Evolutionary conservation across 2,329 filamentous ascomycete species (phyloP).

Genomic region (Alternaria ventricosa): DNA sequence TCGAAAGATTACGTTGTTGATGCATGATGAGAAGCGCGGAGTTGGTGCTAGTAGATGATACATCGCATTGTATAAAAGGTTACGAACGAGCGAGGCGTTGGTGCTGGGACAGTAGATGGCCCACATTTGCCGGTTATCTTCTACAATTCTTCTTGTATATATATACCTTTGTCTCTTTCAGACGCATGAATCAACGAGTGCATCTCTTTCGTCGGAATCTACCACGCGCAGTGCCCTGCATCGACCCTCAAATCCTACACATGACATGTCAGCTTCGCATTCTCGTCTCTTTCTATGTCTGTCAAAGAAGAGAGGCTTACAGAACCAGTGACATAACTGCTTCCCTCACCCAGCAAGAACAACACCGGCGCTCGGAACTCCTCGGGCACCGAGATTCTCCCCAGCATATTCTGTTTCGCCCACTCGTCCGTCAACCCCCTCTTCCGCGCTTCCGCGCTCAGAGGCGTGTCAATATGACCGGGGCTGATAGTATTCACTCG

Average conservation of each 20-base stretch:
- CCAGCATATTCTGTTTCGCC: constrained; percentile 45
- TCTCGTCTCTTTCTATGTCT: too few species aligned
- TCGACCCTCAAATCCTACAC: constrained; percentile 50
- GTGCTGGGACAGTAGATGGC: background rate
- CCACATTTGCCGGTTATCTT: background rate
- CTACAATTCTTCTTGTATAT: background rate
- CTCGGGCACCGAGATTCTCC: constrained; percentile 40
- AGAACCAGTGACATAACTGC: constrained; percentile 69
- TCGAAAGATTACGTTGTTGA: background rate
- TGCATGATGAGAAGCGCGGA: background rate
- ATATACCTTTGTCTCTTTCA: background rate
- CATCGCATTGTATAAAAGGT: background rate
- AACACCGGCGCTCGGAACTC: constrained; percentile 34
- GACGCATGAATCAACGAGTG: background rate
- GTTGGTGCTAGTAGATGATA: background rate
- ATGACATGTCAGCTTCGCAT: background rate
- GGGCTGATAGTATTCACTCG: constrained; percentile 61
- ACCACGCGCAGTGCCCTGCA: constrained; percentile 51
- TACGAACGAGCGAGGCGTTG: background rate
- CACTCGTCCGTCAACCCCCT: constrained; percentile 40
- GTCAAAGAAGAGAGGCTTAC: constrained; percentile 7
- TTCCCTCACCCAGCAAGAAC: constrained; percentile 47
- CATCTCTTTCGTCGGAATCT: background rate
- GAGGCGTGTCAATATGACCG: constrained; percentile 60
- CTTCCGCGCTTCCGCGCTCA: constrained; percentile 38